Evolutionary conservation across 2,329 filamentous ascomycete genomes (phyloP).

Genomic region (Sporothrix pallida): DNA sequence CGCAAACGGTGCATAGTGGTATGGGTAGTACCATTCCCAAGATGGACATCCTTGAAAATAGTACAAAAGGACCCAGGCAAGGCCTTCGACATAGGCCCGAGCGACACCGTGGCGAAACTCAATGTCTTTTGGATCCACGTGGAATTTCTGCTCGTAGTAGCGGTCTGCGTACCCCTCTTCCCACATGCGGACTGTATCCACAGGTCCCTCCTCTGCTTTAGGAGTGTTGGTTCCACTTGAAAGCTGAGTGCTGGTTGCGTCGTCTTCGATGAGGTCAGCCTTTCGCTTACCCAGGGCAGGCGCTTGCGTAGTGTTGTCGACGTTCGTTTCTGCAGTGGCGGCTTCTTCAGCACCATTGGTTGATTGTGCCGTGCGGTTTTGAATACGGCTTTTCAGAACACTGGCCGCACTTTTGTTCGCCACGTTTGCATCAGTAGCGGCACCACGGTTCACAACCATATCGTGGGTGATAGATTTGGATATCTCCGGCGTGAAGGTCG

Average conservation of each 20-base stretch:
- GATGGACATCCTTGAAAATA: slow-evolving; percentile 98
- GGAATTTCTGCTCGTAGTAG: slow-evolving; percentile 97
- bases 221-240: slow-evolving; percentile 53
- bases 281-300: slow-evolving; percentile 69
- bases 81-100: slow-evolving; percentile 88
- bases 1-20: slow-evolving; percentile 97
- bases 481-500: slow-evolving; percentile 59
- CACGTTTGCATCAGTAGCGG: slow-evolving; percentile 70
- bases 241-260: slow-evolving; percentile 63
- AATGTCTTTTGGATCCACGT: slow-evolving; percentile 78
- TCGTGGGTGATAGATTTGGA: slow-evolving; percentile 76
- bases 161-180: slow-evolving; percentile 93
- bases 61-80: slow-evolving; percentile 94
- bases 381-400: slow-evolving; percentile 79
- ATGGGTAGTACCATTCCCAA: slow-evolving; percentile 99
- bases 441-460: slow-evolving; percentile 79
- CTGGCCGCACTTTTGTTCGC: slow-evolving; percentile 96
- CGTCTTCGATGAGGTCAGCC: slow-evolving; percentile 69
- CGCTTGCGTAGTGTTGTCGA: slow-evolving; percentile 34
- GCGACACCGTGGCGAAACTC: slow-evolving; percentile 90
- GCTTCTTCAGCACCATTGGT: slow-evolving; percentile 31
- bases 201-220: slow-evolving; percentile 64
- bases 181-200: slow-evolving; percentile 89
- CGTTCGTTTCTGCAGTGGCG: background rate
- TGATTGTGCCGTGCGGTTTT: slow-evolving; percentile 51